Evolutionary conservation across 805 yeast species (phyloP).

Genomic region (Peterozyma toletana): DNA sequence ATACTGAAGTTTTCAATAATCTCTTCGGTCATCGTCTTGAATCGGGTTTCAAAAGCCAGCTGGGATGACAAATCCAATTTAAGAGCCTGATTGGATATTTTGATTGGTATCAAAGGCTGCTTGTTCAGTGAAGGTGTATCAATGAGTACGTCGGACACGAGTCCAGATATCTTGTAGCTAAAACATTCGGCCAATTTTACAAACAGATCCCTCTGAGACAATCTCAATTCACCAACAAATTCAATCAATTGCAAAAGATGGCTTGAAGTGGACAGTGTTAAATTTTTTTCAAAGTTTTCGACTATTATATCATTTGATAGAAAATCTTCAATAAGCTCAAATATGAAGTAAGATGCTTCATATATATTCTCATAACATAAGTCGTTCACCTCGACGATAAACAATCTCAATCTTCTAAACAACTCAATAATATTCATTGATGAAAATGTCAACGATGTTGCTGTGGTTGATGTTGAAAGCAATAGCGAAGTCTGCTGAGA

Average conservation of each 20-base stretch:
- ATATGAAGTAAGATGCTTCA: constrained; percentile 32
- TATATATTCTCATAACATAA: constrained; percentile 13
- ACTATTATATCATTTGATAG: constrained; percentile 16
- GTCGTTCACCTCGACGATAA: constrained; percentile 31
- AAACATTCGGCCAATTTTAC: constrained; percentile 22
- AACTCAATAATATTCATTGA: constrained; percentile 22
- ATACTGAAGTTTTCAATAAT: constrained; percentile 45
- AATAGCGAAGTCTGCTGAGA: constrained; percentile 24
- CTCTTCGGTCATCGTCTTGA: constrained; percentile 46
- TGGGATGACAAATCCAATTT: constrained; percentile 19
- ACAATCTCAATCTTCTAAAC: constrained; percentile 21
- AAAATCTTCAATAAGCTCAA: constrained; percentile 33
- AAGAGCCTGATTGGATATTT: too few relatives aligned
- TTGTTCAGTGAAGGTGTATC: constrained; percentile 2
- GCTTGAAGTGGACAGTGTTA: constrained; percentile 7
- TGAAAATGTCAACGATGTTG: constrained; percentile 19
- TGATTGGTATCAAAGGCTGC: constrained; percentile 10
- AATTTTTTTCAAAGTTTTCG: constrained; percentile 11
- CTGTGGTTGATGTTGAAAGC: constrained; percentile 13
- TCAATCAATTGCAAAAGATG: constrained; percentile 20
- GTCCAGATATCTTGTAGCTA: constrained; percentile 24
- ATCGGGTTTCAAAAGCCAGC: constrained; percentile 30
- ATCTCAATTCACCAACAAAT: constrained; percentile 39
- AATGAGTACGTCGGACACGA: constrained; percentile 10
- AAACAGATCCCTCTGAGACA: constrained; percentile 39